Evolutionary conservation across 495 filamentous ascomycete genomes (phyloP), one percentile per base, ranked within the genome.

Genomic region (Aspergillus affinis): DNA sequence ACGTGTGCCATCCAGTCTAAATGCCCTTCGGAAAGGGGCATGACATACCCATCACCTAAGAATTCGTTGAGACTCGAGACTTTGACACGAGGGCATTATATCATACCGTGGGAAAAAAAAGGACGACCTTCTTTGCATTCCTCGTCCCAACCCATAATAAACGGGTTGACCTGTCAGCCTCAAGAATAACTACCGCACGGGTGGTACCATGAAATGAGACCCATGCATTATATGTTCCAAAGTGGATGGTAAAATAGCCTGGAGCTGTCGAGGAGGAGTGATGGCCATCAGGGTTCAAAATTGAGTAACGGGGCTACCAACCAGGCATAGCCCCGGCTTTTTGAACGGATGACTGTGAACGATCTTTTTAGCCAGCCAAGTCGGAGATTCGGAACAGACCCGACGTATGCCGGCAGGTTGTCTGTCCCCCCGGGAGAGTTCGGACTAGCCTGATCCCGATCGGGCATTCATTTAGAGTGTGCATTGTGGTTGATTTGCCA

Each of bases 11-110:
- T 66, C 66, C 66, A 69, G 20, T 65, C 61, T 29, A 69, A 48
- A 54, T 66, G 61, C 4, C 59, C 66, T 49, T 46, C 10, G 27
- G 56, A 66, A 44, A 69, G 57, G 13, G 66, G 63, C 61, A 69
- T 64, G 17, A 69, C 64, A 60, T 69, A 69, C 12, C 66, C 66
- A 15, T 63, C 66, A 21, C 66, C 66, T 69, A 52, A 48, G 47
- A 18, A n/a, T 23, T 21, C 0, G 27, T 23, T 3, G 27, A 12
- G n/a, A 15, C n/a, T 10, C 55, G 27, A 12, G 18, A 26, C 12
- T 20, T 51, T 5, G 23, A 27, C 15, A 46, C 18, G 23, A 51
- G 19, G 17, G 50, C 23, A 51, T 27, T 30, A 4, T 18, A 21
- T 57, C 53, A 41, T 59, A 64, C 61, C 65, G 32, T 68, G 65